Base-by-base conservation (phyloP, 1,139 yeast species). In the Candida tunisiensis region DNA sequence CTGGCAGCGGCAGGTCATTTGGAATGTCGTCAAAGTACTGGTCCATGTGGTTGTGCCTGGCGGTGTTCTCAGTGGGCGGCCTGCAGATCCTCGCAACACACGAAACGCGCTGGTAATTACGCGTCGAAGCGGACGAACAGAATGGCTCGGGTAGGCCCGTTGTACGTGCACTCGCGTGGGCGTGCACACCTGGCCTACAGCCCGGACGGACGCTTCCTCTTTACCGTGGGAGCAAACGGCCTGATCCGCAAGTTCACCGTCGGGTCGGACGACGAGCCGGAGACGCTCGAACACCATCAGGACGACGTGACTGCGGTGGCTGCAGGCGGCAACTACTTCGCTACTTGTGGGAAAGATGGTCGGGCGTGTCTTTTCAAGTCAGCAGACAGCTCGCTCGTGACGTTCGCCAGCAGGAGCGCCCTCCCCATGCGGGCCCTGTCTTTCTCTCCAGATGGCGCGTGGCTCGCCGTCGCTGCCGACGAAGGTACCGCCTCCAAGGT, bases 401-500 rank as follows among this genome's bases (percentile, higher is more conserved):
- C 44, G 8, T 32, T 44, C 10, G 27, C 53, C 11, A 34, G 40
- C 8, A 41, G 60, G 13, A 36, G 47, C n/a, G 63, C 77, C 13
- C 54, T 79, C 23, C 78, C 93, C 0, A 47, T 83, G 21, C 61
- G 91, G 36, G 78, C 70, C 34, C 59, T 73, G 4, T 55, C 55
- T 11, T 70, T 77, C 45, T 69, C 79, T 25, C 78, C 75, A 34
- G 77, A 71, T 34, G 93, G 85, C 0, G 60, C 66, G 27, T 62
- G 77, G 53, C 55, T 69, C 3, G 67, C 79, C 1, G 63, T 73
- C 30, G 88, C 82, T 16, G 91, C 93, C 29, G 91, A 80, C 41
- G 91, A 78, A 35, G 62, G 66, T 28, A 68, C 69, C 34, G 57
- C 78, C 8, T 8, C 26, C 30, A 57, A 61, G 7, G 42, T 80